Conservation (phyloP, 768 basidiomycete genomes). For the Trametes cubensis region DNA sequence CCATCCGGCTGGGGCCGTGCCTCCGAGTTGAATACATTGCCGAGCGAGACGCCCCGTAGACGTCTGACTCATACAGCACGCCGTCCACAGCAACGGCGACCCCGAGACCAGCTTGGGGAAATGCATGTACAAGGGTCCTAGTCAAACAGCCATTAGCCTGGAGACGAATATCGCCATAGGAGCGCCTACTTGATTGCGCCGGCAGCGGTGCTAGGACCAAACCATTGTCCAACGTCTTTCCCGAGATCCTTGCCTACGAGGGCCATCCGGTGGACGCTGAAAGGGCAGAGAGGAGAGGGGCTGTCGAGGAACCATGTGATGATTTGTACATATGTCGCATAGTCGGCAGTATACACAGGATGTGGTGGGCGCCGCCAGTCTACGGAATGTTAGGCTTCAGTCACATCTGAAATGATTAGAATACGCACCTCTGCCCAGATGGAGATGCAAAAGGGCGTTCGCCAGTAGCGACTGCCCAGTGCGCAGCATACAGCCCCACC, state of each 20-base stretch:
- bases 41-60: constrained; percentile 70
- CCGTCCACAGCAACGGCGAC: constrained; percentile 85
- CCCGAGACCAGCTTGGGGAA: constrained; percentile 78
- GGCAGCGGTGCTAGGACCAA: constrained; percentile 96
- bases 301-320: constrained; percentile 95
- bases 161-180: not conserved
- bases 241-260: constrained; percentile 93
- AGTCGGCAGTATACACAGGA: constrained; percentile 60
- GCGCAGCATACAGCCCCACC: constrained; percentile 92
- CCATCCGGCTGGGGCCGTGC: constrained; percentile 23
- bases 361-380: constrained; percentile 84
- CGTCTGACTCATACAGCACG: constrained; percentile 79
- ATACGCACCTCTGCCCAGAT: constrained; percentile 70
- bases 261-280: constrained; percentile 96
- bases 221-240: constrained; percentile 96
- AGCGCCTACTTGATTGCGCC: constrained; percentile 81
- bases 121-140: constrained; percentile 77
- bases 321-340: constrained; percentile 88
- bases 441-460: constrained; percentile 73
- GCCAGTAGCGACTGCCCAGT: constrained; percentile 86
- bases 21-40: constrained; percentile 24
- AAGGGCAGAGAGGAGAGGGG: constrained; percentile 81
- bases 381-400: constrained; percentile 34
- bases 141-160: not conserved
- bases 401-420: not conserved